Evolutionary conservation across 108 stramenopile species (phyloP).

Genomic region (Cyclotella atomus): DNA sequence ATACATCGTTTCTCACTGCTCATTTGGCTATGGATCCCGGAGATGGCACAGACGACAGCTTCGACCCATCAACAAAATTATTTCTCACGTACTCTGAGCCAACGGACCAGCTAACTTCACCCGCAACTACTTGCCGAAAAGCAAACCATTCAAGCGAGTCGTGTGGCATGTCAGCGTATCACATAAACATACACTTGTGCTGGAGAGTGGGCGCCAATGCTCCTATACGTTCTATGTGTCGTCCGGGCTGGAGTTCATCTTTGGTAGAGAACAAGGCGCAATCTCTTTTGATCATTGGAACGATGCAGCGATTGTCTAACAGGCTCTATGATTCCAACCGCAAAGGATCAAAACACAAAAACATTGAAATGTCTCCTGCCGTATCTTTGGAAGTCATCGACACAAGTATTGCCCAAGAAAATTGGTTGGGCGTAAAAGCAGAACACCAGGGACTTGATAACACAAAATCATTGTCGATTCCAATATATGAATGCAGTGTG

Average conservation of each 20-base stretch:
- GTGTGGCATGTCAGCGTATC: background rate
- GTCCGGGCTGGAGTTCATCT: conserved; percentile 31
- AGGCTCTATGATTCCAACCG: background rate
- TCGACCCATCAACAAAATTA: background rate
- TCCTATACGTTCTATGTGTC: conserved; percentile 35
- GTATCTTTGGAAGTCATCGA: conserved; percentile 44
- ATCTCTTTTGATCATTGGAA: conserved; percentile 34
- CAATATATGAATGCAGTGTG: conserved; percentile 34
- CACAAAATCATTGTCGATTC: too few species aligned
- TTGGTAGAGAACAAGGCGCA: background rate
- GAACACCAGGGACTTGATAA: too few species aligned
- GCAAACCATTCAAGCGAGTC: too few species aligned
- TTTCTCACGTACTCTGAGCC: conserved; percentile 39
- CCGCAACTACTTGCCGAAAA: too few species aligned
- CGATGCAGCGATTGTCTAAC: conserved; percentile 23
- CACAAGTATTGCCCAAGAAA: conserved; percentile 13
- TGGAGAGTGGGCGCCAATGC: conserved; percentile 33
- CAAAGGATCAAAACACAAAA: background rate
- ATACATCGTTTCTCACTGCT: background rate
- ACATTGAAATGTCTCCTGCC: conserved; percentile 36
- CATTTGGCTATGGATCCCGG: background rate
- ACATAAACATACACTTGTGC: conserved; percentile 3
- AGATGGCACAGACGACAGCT: background rate
- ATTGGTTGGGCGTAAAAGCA: conserved; percentile 19
- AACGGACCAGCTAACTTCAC: background rate